phyloP scores from a whole-genome alignment of 352 stramenopile genomes.

The Phytopythium helicoides region DNA sequence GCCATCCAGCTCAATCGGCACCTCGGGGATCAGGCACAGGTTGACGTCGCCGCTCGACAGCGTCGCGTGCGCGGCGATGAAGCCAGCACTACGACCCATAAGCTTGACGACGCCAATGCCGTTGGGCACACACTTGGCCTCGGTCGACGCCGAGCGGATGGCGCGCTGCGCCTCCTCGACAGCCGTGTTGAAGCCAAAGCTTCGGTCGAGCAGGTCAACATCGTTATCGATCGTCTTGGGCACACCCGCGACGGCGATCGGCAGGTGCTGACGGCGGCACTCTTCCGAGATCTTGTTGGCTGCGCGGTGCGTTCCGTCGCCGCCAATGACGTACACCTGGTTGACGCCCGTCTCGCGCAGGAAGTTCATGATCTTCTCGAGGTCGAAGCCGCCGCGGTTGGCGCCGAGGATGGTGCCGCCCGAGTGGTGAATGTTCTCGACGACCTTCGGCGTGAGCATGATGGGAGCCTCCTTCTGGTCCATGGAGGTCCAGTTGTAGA shows the following conservation, averaged over 20 bases:
- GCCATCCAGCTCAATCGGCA: slow-evolving; percentile 95
- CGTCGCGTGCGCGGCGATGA: slow-evolving; percentile 96
- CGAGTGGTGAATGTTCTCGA: slow-evolving; percentile 84
- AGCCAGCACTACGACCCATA: slow-evolving; percentile 97
- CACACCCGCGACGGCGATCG: slow-evolving; percentile 95
- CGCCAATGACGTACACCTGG: slow-evolving; percentile 97
- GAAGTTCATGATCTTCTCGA: slow-evolving; percentile 96
- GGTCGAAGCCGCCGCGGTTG: slow-evolving; percentile 95
- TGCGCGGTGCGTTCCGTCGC: slow-evolving; percentile 96
- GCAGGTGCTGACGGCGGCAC: slow-evolving; percentile 72
- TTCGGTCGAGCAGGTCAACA: slow-evolving; percentile 97
- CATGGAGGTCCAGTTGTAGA: slow-evolving; percentile 80
- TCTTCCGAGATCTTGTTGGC: slow-evolving; percentile 91
- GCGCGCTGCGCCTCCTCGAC: slow-evolving; percentile 95
- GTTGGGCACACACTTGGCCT: slow-evolving; percentile 96
- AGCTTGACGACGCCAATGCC: slow-evolving; percentile 99
- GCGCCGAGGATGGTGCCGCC: slow-evolving; percentile 94
- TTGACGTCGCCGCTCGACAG: slow-evolving; percentile 97
- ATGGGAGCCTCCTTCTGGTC: slow-evolving; percentile 77
- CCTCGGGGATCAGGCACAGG: slow-evolving; percentile 97
- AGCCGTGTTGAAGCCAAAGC: slow-evolving; percentile 97
- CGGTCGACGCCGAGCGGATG: slow-evolving; percentile 89
- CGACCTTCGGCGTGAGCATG: slow-evolving; percentile 66
- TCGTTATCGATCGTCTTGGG: slow-evolving; percentile 99
- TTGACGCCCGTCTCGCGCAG: slow-evolving; percentile 88